Base-by-base conservation (phyloP, 1,284 basidiomycete genomes). In the Puccinia triticina region DNA sequence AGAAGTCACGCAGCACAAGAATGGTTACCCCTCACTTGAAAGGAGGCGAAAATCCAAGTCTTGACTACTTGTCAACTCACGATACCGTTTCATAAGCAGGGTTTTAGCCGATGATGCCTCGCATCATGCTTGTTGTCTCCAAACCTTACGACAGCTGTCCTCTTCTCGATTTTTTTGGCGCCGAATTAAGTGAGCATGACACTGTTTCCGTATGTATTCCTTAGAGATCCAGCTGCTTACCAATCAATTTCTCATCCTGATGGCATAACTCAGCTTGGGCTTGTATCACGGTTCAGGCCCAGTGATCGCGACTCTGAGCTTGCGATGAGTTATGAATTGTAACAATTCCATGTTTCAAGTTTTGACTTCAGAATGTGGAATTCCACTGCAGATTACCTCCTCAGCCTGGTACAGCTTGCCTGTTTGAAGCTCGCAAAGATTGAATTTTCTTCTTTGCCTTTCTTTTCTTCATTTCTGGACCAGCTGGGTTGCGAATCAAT, bases 261-360 rank as follows among this genome's bases (percentile, higher is more conserved):
- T 37, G 61, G 61, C 32, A 67, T 43, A 55, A 21, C 53, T 40
- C n/a, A n/a, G n/a, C 61, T 64, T 37, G 61, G 5, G 29, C 34
- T 16, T 16, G 7, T 32, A 67, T 46, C 43, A 29, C 66, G 40
- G 66, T 69, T 29, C 43, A 46, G 66, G 43, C 18, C 23, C 40
- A 69, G 66, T 48, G 21, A 69, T 69, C 66, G n/a, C 29, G 43
- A 14, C 66, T 48, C 66, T 43, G 12, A 43, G 66, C 40, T 69
- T 69, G 66, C 21, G 66, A 43, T 43, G 40, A 48, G 46, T 69
- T 10, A 5, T 23, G 40, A 69, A 69, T 69, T 46, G 66, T 26
- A 43, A 69, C 11, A 48, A n/a, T 69, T 69, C 7, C 18, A 43
- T 46, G 11, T 69, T 16, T 11, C n/a, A 26, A 67, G 7, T 21